Evolutionary conservation across 257 asterid species (phyloP), one percentile per base, ranked within the genome.

Genomic region (Ocimum tenuiflorum): DNA sequence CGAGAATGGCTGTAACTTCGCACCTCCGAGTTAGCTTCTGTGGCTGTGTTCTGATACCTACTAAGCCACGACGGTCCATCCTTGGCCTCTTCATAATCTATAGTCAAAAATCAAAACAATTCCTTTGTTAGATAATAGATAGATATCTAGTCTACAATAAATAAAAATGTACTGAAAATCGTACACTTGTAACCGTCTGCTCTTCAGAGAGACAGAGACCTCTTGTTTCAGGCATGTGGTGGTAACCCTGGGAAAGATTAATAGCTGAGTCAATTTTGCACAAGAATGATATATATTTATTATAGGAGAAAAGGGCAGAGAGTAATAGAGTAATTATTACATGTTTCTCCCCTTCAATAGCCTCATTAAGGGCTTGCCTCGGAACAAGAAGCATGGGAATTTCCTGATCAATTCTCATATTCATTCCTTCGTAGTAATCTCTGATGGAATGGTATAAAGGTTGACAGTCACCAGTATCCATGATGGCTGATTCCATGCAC

Each of bases 151-250:
- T n/a, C n/a, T n/a, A 50, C 57, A 48, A n/a, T 10, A 27, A 36
- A 60, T 41, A 14, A 54, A 64, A 73, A 45, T 24, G 8, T 46
- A 54, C 47, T 33, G 60, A 63, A 73, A 53, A 60, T 24, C 95
- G 76, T 86, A 91, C 97, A 73, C 97, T 86, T 59, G 92, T 79
- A 67, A 91, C 96, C 3, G 96, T 88, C 78, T 90, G 97, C 88
- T 94, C 99, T 70, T 94, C 99, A 0, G 99, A 91, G 56, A 94
- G 84, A 84, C 99, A 94, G 57, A 94, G 77, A 18, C 99, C 97
- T 80, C 99, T 83, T 6, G 97, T 94, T 78, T 91, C 97, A 18
- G 99, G 99, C 92, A 86, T 83, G 84, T 91, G 97, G 84, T 88
- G 99, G 68, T 85, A 80, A 42, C 97, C 99, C 99, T 94, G 85